Evolutionary conservation across 2,329 filamentous ascomycete genomes (phyloP).

Genomic region (Colletotrichum sp.): DNA sequence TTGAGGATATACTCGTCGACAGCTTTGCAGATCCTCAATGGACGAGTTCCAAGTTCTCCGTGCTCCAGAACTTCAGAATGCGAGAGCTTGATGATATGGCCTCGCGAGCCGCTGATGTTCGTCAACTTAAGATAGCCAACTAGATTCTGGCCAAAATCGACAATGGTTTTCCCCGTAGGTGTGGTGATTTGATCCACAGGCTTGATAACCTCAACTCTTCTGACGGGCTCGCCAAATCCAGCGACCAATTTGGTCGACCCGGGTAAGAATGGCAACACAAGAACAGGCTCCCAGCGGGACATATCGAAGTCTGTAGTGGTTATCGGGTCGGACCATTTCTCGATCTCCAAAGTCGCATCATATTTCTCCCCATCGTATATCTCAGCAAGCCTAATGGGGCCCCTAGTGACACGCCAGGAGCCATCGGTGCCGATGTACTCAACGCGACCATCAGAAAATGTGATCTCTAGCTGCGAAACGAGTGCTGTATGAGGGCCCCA

Average conservation of each 20-base stretch:
- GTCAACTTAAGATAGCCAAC: constrained; percentile 37
- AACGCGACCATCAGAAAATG: not conserved
- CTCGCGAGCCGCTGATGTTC: constrained; percentile 22
- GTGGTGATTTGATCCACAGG: constrained; percentile 32
- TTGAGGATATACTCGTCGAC: constrained; percentile 35
- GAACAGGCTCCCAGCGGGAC: not conserved
- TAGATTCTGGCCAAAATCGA: constrained; percentile 51
- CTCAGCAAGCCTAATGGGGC: constrained; percentile 6
- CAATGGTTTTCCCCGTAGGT: constrained; percentile 37
- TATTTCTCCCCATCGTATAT: constrained; percentile 23
- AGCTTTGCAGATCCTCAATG: constrained; percentile 39
- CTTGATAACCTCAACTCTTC: constrained; percentile 30
- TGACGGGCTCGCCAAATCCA: constrained; percentile 9
- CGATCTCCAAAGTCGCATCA: constrained; percentile 5
- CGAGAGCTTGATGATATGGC: constrained; percentile 32
- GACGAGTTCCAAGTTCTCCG: constrained; percentile 41
- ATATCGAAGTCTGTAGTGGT: not conserved
- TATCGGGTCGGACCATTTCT: not conserved
- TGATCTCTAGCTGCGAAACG: not conserved
- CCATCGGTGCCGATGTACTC: not conserved
- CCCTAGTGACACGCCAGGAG: not conserved
- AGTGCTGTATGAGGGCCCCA: constrained; percentile 22
- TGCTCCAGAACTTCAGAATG: constrained; percentile 49
- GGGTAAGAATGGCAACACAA: not conserved
- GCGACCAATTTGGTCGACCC: not conserved